Conservation (phyloP, 108 stramenopile species). For the Fragilariopsis cylindrus region DNA sequence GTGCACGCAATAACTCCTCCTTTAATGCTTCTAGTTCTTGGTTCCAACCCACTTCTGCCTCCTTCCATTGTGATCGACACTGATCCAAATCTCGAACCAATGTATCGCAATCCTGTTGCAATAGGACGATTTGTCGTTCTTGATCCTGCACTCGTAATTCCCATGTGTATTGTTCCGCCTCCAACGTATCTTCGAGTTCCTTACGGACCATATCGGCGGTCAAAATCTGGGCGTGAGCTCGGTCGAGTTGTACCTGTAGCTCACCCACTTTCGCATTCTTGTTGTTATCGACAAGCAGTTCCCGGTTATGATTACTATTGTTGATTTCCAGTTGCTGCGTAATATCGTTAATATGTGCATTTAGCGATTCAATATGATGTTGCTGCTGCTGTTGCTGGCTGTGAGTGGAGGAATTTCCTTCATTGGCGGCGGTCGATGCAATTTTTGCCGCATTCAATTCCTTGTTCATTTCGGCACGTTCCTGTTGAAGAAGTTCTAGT, state of each 20-base stretch:
- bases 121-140: conserved; percentile 40
- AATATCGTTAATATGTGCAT: conserved; percentile 3
- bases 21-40: conserved; percentile 37
- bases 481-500: conserved; percentile 30
- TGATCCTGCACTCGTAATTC: conserved; percentile 64
- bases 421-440: background rate
- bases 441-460: conserved; percentile 9
- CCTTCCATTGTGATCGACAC: conserved; percentile 47
- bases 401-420: background rate
- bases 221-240: conserved; percentile 64
- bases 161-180: conserved; percentile 73
- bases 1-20: conserved; percentile 31
- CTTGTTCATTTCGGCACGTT: conserved; percentile 6
- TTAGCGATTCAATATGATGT: background rate
- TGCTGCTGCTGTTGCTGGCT: background rate
- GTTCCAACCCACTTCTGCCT: conserved; percentile 53
- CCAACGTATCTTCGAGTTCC: conserved; percentile 64
- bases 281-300: background rate
- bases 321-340: background rate
- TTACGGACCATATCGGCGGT: conserved; percentile 69
- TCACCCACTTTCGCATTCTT: conserved; percentile 43
- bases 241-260: conserved; percentile 59
- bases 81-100: conserved; percentile 43
- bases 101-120: conserved; percentile 38
- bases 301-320: conserved; percentile 4